Base-by-base conservation (phyloP, 2,329 filamentous ascomycete genomes). In the Colletotrichum lupini region DNA sequence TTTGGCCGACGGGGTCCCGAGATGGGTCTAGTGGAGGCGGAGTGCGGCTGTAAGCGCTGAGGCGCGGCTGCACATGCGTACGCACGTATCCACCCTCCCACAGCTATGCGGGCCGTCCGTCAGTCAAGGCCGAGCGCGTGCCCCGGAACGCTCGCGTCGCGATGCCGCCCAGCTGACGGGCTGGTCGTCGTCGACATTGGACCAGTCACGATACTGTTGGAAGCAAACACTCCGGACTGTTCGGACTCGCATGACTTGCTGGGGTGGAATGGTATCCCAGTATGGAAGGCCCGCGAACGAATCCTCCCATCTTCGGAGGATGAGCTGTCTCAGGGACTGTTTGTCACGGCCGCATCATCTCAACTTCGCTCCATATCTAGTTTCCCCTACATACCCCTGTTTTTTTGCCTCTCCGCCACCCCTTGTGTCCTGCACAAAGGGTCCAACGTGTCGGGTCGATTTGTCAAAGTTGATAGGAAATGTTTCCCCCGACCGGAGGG, bases 41-140 rank as follows among this genome's bases (percentile, higher is more conserved):
- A 65, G 64, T 74, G 73, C 77, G 68, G 74, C 67, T 75, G 71
- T 74, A 62, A 74, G 75, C 74, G 78, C 76, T 71, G 81, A 84
- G 75, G 85, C 83, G 32, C 82, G 81, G 72, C 78, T 72, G 56
- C 57, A 19, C 61, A 57, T 71, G 52, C 56, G 57, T 74, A 63
- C 67, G 58, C 66, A 61, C 62, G 62, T 60, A 65, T 69, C 30
- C 26, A 35, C 32, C 32, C 32, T 35, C 56, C 46, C 46, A 60
- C 55, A 65, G 37, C 26, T 60, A n/a, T 69, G 70, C 60, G 32
- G 66, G 66, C 53, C 53, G 66, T 53, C 11, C 37, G 16, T 42
- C 37, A 42, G 37, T 42, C 16, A 19, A 35, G 65, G 24, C 60
- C n/a, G 66, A 60, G 70, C 70, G 55, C 14, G 19, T 49, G 7